phyloP scores from a whole-genome alignment of 2,329 filamentous ascomycete species.

The Diplodia seriata region DNA sequence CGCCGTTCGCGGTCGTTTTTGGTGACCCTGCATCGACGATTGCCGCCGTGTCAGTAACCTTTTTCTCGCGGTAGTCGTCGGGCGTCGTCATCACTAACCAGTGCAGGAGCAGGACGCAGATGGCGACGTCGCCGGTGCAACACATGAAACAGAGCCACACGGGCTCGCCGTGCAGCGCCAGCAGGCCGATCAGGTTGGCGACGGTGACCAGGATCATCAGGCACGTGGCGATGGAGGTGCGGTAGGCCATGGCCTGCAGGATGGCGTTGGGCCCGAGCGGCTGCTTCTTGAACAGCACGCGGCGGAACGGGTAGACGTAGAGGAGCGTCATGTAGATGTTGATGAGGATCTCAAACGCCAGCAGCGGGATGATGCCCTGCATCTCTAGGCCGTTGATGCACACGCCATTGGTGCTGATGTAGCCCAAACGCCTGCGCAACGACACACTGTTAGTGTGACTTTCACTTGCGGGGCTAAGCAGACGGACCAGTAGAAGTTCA shows the following conservation, averaged over 20 bases:
- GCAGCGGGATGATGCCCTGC: conserved; percentile 14
- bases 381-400: conserved; percentile 27
- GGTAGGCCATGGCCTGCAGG: conserved; percentile 61
- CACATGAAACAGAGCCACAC: conserved; percentile 71
- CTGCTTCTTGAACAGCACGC: conserved; percentile 14
- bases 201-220: conserved; percentile 66
- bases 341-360: conserved; percentile 28
- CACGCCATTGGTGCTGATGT: conserved; percentile 8
- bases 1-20: conserved; percentile 28
- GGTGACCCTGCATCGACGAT: not conserved
- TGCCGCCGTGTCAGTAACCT: not conserved
- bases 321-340: conserved; percentile 28
- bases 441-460: not conserved
- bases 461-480: too few relatives aligned
- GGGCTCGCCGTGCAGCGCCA: conserved; percentile 66
- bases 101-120: conserved; percentile 67
- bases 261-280: conserved; percentile 43
- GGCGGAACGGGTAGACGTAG: conserved; percentile 16
- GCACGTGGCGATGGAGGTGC: conserved; percentile 66
- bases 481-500: conserved; percentile 20
- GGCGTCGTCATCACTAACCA: conserved; percentile 48
- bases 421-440: not conserved
- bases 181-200: conserved; percentile 65
- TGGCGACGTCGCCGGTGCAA: conserved; percentile 69
- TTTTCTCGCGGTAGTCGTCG: too few relatives aligned